These are phyloP conservation scores for Ballota nigra DNA, from an alignment of 257 asterid species.

Conservation along the genomic window DNA sequence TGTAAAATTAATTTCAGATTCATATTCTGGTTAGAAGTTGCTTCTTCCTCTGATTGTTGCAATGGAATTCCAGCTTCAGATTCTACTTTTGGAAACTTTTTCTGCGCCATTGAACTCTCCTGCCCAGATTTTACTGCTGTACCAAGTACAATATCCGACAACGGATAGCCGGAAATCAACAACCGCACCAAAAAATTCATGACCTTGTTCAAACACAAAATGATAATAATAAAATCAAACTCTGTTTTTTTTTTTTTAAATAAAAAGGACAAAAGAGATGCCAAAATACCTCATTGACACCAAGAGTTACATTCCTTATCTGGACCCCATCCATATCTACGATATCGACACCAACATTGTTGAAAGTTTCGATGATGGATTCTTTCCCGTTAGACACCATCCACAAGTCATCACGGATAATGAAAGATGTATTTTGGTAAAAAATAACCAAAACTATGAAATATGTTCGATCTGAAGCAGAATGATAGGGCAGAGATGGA, in stretches of 20 bases:
- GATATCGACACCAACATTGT: neutral
- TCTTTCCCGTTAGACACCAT: neutral
- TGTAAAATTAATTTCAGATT: neutral
- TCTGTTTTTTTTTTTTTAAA: no score
- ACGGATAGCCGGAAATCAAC: constrained; percentile 10
- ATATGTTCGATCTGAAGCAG: no score
- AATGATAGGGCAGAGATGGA: no score
- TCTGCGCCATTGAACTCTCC: neutral
- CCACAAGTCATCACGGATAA: constrained; percentile 1
- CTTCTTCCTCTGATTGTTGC: neutral
- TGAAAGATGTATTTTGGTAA: neutral
- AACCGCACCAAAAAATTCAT: constrained; percentile 7
- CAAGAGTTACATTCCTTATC: neutral
- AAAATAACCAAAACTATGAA: no score
- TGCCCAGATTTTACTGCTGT: neutral
- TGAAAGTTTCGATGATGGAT: neutral
- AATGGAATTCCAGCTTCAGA: neutral
- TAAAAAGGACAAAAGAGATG: no score
- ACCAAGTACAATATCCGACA: constrained; percentile 1
- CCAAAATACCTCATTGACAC: neutral
- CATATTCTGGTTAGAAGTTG: neutral
- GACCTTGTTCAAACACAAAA: neutral
- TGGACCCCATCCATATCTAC: neutral
- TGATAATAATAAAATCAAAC: no score
- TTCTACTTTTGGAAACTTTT: neutral